Base-by-base conservation (phyloP, 768 basidiomycete genomes). In the Amanita jacksonii region DNA sequence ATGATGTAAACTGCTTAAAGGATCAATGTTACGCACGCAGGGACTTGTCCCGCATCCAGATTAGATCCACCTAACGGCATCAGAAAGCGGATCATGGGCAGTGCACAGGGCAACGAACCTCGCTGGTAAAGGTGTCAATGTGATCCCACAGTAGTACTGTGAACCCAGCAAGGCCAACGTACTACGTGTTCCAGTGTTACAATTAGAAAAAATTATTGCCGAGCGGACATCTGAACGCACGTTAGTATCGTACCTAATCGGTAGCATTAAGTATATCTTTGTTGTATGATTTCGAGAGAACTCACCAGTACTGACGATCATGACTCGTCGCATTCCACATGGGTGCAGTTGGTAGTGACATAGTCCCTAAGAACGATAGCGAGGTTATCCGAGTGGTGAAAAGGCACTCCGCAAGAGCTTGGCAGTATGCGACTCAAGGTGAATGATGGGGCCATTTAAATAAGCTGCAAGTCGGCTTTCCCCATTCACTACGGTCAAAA, bases 61-160 rank as follows among this genome's bases (percentile, higher is more conserved):
- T 65, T 45, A 68, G 69, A 42, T 76, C 68, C 5, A 77, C 68
- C 67, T 68, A 40, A 12, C 4, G 15, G 5, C 7, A 25, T 20
- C 12, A 22, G n/a, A 41, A 31, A 12, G 38, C 38, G 30, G 40
- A 18, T 3, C 10, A 20, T 19, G 2, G 10, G 41, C 23, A n/a
- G 34, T 12, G 24, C 20, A 39, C 3, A 5, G 8, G 36, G 3
- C n/a, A 19, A 45, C 50, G 41, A 22, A 67, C 68, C 57, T 76
- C 74, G 25, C 70, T 67, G 1, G 54, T 50, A 32, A 78, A 70
- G 0, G 76, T 74, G 46, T 76, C 63, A 20, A 76, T 50, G 47
- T 78, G 76, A 49, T 78, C 76, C 70, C 73, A 79, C 10, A 79
- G 46, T 8, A 80, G 61, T 10, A 73, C 52, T 1, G 68, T 67